Conservation (phyloP, 306 rosid genomes). For the Dryas drummondii region DNA sequence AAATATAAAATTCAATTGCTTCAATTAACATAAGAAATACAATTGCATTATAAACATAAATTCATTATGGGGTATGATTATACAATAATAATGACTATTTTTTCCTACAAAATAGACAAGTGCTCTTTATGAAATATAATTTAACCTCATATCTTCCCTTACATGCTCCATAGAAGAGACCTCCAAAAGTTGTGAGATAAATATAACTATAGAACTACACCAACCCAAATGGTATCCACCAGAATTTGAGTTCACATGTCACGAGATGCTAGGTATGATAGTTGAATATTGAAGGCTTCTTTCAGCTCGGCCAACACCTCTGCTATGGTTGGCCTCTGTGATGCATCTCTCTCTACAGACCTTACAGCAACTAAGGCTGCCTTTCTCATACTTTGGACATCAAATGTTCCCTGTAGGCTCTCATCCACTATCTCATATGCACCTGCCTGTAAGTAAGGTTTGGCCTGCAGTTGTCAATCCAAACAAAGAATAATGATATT, state of each 20-base stretch:
- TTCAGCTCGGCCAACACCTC: conserved; percentile 71
- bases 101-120: too few species aligned
- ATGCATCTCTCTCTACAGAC: conserved; percentile 84
- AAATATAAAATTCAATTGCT: background rate
- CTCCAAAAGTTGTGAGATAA: too few species aligned
- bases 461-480: conserved; percentile 57
- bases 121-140: too few species aligned
- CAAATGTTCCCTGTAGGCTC: conserved; percentile 55
- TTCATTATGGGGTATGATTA: background rate
- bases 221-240: background rate
- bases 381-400: conserved; percentile 69
- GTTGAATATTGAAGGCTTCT: conserved; percentile 71
- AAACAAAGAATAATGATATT: background rate
- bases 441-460: conserved; percentile 91
- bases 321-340: conserved; percentile 78
- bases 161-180: too few species aligned
- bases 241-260: conserved; percentile 30
- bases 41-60: background rate
- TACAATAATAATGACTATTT: too few species aligned
- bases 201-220: too few species aligned
- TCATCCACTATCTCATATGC: conserved; percentile 83
- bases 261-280: conserved; percentile 54
- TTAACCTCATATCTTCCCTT: too few species aligned
- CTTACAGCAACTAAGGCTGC: conserved; percentile 64
- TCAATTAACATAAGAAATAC: background rate